Evolutionary conservation across 495 filamentous ascomycete species (phyloP).

Genomic region (Aspergillus olivimuriae): DNA sequence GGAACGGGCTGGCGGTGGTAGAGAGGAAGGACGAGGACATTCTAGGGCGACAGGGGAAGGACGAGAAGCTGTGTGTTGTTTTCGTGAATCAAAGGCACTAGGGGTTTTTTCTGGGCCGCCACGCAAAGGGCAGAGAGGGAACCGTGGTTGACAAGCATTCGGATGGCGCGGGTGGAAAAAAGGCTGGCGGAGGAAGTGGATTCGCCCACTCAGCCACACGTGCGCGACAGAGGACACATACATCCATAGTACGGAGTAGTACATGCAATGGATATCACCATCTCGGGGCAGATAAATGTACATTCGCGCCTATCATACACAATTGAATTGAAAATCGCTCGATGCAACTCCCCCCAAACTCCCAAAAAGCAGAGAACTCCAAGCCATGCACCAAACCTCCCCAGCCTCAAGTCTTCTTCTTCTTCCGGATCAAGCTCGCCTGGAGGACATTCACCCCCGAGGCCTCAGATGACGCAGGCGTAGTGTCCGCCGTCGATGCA

Average conservation of each 20-base stretch:
- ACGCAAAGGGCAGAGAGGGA: too few relatives aligned
- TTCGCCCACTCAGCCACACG: too few relatives aligned
- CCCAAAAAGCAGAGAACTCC: neutral
- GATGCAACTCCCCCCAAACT: neutral
- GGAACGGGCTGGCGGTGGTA: slow-evolving; percentile 14
- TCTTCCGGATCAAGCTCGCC: slow-evolving; percentile 58
- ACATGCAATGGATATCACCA: too few relatives aligned
- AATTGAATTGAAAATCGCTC: neutral
- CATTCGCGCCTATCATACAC: too few relatives aligned
- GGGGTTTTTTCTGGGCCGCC: too few relatives aligned
- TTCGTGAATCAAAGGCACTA: too few relatives aligned
- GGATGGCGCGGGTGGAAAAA: too few relatives aligned
- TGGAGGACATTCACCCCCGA: slow-evolving; percentile 52
- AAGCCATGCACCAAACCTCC: neutral
- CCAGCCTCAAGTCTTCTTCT: slow-evolving; percentile 54
- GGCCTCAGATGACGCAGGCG: neutral
- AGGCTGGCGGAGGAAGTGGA: too few relatives aligned
- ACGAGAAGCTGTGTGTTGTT: neutral
- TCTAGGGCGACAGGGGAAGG: neutral
- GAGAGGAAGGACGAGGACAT: neutral
- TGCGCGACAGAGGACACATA: too few relatives aligned
- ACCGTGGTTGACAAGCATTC: too few relatives aligned
- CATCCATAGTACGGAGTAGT: too few relatives aligned
- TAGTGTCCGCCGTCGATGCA: slow-evolving; percentile 16
- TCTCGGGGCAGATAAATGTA: too few relatives aligned